These are phyloP conservation scores for Capsella bursapastoris DNA, from an alignment of 345 rosid species.

Conservation along the genomic window DNA sequence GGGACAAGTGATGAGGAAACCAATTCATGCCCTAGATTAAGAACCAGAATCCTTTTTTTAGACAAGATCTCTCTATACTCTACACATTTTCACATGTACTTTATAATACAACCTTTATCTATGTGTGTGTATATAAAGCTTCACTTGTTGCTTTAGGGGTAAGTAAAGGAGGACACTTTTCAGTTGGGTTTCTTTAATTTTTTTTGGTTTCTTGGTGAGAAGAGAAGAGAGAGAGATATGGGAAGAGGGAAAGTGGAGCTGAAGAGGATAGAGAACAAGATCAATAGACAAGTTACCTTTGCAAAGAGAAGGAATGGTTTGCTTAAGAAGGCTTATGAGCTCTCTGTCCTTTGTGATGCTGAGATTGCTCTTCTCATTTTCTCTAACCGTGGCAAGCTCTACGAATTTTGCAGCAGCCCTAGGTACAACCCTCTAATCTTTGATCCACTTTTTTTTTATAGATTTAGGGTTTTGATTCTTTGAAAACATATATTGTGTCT, in stretches of 20 bases:
- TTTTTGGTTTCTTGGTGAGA: conserved; percentile 37
- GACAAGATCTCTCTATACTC: conserved; percentile 33
- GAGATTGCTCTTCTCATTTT: conserved; percentile 65
- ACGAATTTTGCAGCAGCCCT: conserved; percentile 62
- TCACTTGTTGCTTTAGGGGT: conserved; percentile 19
- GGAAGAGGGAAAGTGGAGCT: conserved; percentile 71
- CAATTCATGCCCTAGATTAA: conserved; percentile 44
- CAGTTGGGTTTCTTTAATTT: conserved; percentile 4
- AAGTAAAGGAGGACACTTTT: conserved; percentile 18
- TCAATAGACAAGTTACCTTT: conserved; percentile 54
- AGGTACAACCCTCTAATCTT: conserved; percentile 41
- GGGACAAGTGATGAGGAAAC: conserved; percentile 32
- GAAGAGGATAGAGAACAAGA: conserved; percentile 72
- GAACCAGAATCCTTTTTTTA: conserved; percentile 32
- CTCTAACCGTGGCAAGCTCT: conserved; percentile 72
- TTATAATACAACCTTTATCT: conserved; percentile 11
- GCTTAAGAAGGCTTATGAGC: conserved; percentile 50
- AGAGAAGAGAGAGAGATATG: conserved; percentile 38
- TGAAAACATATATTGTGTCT: not conserved
- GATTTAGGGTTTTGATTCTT: conserved; percentile 34
- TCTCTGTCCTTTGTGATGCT: conserved; percentile 51
- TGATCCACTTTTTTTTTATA: not conserved
- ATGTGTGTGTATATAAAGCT: conserved; percentile 30
- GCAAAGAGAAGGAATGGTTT: conserved; percentile 50
- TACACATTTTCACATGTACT: conserved; percentile 8